A percentile compares a stretch with the other conserved stretches of the same genome.
Evolutionary conservation across 1,284 basidiomycete species (phyloP).

Genomic region (Puccinia sorghi): DNA sequence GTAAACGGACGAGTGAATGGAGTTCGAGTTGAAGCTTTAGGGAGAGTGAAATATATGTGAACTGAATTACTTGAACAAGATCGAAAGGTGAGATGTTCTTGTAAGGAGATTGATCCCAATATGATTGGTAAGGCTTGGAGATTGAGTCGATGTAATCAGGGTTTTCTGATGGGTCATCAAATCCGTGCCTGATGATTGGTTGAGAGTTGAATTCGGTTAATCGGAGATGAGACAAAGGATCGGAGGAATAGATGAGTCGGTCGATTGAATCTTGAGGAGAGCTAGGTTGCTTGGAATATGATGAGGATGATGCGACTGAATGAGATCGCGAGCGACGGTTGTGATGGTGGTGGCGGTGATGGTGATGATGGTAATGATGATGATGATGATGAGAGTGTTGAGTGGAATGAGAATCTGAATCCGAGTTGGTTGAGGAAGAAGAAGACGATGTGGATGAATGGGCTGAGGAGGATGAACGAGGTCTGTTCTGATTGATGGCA

Average conservation of each 20-base stretch:
- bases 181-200: conserved; percentile 44
- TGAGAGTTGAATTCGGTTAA: conserved; percentile 33
- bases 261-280: conserved; percentile 7
- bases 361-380: background rate
- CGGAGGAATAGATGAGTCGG: conserved; percentile 10
- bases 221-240: conserved; percentile 23
- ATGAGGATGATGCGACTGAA: conserved; percentile 15
- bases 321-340: background rate
- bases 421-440: background rate
- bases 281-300: background rate
- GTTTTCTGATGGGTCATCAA: conserved; percentile 30
- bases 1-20: background rate
- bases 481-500: background rate
- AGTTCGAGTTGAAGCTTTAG: no score
- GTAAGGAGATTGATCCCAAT: conserved; percentile 56
- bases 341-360: background rate
- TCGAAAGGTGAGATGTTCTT: conserved; percentile 39
- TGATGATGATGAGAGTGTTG: conserved; percentile 6
- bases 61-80: conserved; percentile 32
- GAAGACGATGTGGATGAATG: background rate
- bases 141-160: conserved; percentile 52
- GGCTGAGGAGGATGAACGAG: conserved; percentile 7
- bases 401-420: conserved; percentile 1
- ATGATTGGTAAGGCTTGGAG: conserved; percentile 56
- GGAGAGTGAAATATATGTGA: background rate